Percentiles rank a stretch among this genome's conserved stretches.
Evolutionary conservation across 495 filamentous ascomycete species (phyloP).

Genomic region (Parmelia sp.): DNA sequence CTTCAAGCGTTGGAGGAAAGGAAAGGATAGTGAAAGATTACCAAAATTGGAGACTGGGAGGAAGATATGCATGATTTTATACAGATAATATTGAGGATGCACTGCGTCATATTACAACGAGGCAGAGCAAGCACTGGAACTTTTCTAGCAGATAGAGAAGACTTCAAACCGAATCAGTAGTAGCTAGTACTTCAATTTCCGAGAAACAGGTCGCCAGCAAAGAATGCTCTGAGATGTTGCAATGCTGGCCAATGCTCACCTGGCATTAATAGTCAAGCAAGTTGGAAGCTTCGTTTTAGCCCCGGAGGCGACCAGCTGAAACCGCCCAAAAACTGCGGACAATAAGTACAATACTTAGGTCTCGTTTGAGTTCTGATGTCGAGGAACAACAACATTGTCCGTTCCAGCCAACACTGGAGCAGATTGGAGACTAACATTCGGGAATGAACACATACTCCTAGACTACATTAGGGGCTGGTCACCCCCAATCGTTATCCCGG

Average conservation of each 20-base stretch:
- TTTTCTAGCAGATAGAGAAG: background rate
- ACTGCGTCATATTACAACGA: background rate
- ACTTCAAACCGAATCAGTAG: background rate
- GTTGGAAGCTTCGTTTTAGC: background rate
- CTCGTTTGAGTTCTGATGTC: background rate
- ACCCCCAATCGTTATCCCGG: background rate
- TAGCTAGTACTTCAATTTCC: slow-evolving; percentile 4
- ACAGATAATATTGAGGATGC: background rate
- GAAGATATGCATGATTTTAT: background rate
- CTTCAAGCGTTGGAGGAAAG: background rate
- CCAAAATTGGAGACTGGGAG: background rate
- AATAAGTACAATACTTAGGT: background rate
- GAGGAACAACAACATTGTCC: background rate
- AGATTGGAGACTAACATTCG: background rate
- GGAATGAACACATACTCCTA: background rate
- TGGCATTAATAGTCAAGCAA: background rate
- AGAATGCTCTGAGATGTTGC: background rate
- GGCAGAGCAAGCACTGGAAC: background rate
- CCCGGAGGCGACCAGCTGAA: background rate
- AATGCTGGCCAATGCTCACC: background rate
- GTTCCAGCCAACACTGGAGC: background rate
- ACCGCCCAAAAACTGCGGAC: background rate
- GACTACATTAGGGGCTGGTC: background rate
- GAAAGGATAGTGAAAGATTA: background rate
- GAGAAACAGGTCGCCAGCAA: background rate